A percentile compares a stretch with the other conserved stretches of the same genome.
Conservation (phyloP, 2,329 filamentous ascomycete genomes). For the Beauveria bassiana region DNA sequence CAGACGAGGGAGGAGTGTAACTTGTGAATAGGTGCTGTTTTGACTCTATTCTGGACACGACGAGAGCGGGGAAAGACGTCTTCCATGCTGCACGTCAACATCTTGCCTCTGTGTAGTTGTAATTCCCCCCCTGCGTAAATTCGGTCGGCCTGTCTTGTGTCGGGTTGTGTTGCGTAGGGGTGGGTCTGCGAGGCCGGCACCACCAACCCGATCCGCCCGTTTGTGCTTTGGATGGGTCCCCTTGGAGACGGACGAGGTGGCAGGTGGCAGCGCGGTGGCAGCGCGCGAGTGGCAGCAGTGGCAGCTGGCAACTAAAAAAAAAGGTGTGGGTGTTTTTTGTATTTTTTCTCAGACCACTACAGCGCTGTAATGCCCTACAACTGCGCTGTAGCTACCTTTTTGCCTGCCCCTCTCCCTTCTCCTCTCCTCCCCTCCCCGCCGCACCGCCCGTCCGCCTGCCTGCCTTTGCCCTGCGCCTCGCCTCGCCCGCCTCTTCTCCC, state of each 20-base stretch:
- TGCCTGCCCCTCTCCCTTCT: neutral
- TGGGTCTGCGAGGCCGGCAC: slow-evolving; percentile 6
- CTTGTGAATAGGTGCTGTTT: too few species aligned
- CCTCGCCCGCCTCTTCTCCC: neutral
- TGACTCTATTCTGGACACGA: too few species aligned
- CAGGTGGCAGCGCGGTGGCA: neutral
- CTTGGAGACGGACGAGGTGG: neutral
- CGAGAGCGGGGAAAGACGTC: too few species aligned
- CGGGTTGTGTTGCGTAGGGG: slow-evolving; percentile 6
- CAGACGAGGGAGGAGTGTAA: too few species aligned
- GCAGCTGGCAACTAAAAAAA: neutral
- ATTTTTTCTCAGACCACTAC: neutral
- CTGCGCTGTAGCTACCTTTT: too few species aligned
- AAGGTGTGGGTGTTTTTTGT: neutral
- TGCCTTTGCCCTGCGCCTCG: neutral
- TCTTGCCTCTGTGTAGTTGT: too few species aligned
- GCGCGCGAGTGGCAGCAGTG: neutral
- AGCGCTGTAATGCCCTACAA: neutral
- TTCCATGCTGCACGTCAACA: too few species aligned
- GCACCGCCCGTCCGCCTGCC: neutral
- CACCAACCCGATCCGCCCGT: slow-evolving; percentile 9
- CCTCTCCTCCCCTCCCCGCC: neutral
- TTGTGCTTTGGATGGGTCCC: too few species aligned
- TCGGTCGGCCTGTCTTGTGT: neutral
- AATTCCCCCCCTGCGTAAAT: neutral